Evolutionary conservation across 176 grass and related monocot genomes (phyloP), one percentile per base, ranked within the genome.

Genomic region (Aegilops umbellulata): DNA sequence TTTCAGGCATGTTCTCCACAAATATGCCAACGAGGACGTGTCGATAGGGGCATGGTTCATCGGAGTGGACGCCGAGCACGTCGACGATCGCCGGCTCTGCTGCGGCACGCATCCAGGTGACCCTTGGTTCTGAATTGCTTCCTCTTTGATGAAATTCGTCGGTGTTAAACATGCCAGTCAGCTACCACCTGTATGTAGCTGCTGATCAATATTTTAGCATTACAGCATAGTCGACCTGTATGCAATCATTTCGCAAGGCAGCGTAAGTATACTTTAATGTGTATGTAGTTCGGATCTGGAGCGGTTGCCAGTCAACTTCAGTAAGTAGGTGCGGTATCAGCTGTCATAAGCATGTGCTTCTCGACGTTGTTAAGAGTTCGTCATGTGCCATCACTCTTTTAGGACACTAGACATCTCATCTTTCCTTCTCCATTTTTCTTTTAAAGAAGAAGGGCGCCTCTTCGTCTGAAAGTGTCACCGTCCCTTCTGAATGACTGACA

Each of bases 1-100:
- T 71, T 72, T 74, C 80, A 95, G 93, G 83, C 93, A 95, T 67
- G 85, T 92, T 62, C 90, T 95, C 36, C 93, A 95, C 88, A 95
- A 83, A 85, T 92, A 92, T 79, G 93, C 93, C 27, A 95, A 95
- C 30, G 93, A 95, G 85, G 93, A 95, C 32, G 93, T 95, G 10
- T 92, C 93, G 1, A 3, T 95, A 34, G 93, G 93, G 38, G 65
- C 93, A 49, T 95, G 93, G 90, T 95, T 95, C 66, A 95, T 95
- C 23, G 90, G 93, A 29, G 49, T 95, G 20, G 93, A 95, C 15
- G 93, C 90, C 0, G 93, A 86, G 42, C 90, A 95, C 17, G 70
- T 95, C 7, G 90, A 95, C 42, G 93, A 95, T 31, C 87, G 90
- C 2, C 89, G 90, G 47, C 88, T 95, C 3, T 95, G 93, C 34